A percentile compares a stretch with the other conserved stretches of the same genome.
These are phyloP conservation scores for Pseudogymnoascus sp. DNA, from an alignment of 2,329 filamentous ascomycete species.

Conservation along the genomic window DNA sequence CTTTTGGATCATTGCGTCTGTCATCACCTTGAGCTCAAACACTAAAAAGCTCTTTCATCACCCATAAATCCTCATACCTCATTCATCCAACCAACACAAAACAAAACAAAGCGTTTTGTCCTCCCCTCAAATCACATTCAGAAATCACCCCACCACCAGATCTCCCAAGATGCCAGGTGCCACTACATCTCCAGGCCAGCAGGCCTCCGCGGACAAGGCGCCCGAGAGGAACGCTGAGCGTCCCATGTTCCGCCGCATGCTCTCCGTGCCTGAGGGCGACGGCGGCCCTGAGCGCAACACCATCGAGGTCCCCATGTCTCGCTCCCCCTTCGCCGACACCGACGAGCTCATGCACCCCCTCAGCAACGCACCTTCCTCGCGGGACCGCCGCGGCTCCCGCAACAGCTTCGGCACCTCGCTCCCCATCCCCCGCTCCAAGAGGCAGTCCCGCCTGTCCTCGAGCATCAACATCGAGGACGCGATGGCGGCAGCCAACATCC, in stretches of 20 bases:
- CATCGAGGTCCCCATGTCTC: slow-evolving; percentile 61
- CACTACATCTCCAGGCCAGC: neutral
- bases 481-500: slow-evolving; percentile 42
- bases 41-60: neutral
- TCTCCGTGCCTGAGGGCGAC: neutral
- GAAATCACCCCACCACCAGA: neutral
- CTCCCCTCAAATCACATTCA: neutral
- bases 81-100: neutral
- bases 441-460: slow-evolving; percentile 58
- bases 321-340: slow-evolving; percentile 60
- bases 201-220: neutral
- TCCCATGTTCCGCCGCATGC: neutral
- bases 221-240: neutral
- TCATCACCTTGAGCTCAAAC: neutral
- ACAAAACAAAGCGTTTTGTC: neutral
- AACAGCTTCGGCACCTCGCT: slow-evolving; percentile 69
- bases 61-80: neutral
- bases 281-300: slow-evolving; percentile 30
- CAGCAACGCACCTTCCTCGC: slow-evolving; percentile 58
- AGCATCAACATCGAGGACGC: neutral
- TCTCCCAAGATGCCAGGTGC: neutral
- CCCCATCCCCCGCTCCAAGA: slow-evolving; percentile 63
- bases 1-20: neutral
- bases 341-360: slow-evolving; percentile 65
- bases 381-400: slow-evolving; percentile 58